Percentiles rank a stretch among this genome's conserved stretches.
Evolutionary conservation across 2,329 filamentous ascomycete genomes (phyloP).

Genomic region (Amauroascus niger): DNA sequence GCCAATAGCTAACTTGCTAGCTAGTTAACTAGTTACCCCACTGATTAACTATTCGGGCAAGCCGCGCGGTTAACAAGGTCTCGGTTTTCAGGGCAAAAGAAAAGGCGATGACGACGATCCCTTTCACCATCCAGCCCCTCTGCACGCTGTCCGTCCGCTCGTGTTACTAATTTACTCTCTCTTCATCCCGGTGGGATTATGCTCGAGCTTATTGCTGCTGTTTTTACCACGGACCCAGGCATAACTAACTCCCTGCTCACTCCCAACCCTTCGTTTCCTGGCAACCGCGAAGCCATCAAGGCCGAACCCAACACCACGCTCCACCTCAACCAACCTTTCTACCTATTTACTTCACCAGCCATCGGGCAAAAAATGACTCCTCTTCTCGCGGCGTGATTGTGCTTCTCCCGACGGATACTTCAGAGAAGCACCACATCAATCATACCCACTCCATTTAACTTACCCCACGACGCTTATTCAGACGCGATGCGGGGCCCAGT

Average conservation of each 20-base stretch:
- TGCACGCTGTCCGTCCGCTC: not conserved
- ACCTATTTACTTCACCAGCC: not conserved
- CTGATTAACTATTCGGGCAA: not conserved
- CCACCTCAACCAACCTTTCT: not conserved
- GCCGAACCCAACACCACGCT: not conserved
- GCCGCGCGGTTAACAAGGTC: not conserved
- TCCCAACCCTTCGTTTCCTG: not conserved
- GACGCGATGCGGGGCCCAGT: slow-evolving; percentile 7
- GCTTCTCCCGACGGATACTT: not conserved
- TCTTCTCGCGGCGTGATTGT: not conserved
- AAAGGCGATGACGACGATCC: not conserved
- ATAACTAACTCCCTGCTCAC: not conserved
- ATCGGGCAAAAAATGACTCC: not conserved
- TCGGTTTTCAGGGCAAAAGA: not conserved
- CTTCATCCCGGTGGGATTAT: not conserved
- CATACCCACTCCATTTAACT: not conserved
- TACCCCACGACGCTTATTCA: not conserved
- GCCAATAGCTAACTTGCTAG: not conserved
- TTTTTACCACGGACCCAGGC: not conserved
- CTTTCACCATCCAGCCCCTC: not conserved
- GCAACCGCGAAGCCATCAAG: not conserved
- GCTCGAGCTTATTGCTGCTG: not conserved
- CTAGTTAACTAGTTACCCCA: not conserved
- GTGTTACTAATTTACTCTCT: not conserved
- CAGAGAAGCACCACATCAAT: not conserved